Conservation (phyloP, 192 early-diverging fungal genomes). For the Gonapodya prolifera region DNA sequence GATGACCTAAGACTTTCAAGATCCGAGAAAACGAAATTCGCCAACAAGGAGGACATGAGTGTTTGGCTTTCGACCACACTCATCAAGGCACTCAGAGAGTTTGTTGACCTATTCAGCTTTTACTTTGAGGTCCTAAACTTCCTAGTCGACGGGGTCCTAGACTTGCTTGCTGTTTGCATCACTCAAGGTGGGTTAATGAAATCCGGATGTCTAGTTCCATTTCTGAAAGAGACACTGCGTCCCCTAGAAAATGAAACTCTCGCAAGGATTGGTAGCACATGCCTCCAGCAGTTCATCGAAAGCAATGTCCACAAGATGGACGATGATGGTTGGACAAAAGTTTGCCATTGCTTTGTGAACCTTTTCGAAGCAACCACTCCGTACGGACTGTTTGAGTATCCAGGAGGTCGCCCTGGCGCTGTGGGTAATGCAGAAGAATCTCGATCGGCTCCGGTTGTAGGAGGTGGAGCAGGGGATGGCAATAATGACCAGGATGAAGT, state of each 20-base stretch:
- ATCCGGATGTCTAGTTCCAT: neutral
- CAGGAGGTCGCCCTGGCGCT: neutral
- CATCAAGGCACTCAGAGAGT: conserved; percentile 78
- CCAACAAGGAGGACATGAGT: conserved; percentile 71
- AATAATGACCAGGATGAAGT: neutral
- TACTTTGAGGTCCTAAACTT: conserved; percentile 61
- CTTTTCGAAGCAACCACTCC: conserved; percentile 77
- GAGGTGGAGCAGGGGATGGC: too few species aligned
- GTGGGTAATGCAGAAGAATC: neutral
- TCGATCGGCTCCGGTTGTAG: too few species aligned
- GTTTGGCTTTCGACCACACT: conserved; percentile 91
- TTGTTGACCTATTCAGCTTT: conserved; percentile 70
- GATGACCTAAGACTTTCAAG: conserved; percentile 56
- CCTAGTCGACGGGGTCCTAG: conserved; percentile 66
- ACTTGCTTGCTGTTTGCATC: conserved; percentile 72
- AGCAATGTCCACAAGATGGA: conserved; percentile 63
- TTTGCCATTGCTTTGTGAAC: conserved; percentile 52
- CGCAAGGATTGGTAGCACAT: conserved; percentile 77
- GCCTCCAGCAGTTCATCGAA: conserved; percentile 79
- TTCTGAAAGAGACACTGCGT: conserved; percentile 4
- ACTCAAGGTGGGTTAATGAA: conserved; percentile 46
- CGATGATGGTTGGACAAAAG: conserved; percentile 52
- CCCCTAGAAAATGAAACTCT: conserved; percentile 68
- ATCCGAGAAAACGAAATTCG: conserved; percentile 41
- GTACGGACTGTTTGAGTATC: conserved; percentile 43